Conservation (phyloP, 164 flowering plant genomes). For the Aristolochia contorta region DNA sequence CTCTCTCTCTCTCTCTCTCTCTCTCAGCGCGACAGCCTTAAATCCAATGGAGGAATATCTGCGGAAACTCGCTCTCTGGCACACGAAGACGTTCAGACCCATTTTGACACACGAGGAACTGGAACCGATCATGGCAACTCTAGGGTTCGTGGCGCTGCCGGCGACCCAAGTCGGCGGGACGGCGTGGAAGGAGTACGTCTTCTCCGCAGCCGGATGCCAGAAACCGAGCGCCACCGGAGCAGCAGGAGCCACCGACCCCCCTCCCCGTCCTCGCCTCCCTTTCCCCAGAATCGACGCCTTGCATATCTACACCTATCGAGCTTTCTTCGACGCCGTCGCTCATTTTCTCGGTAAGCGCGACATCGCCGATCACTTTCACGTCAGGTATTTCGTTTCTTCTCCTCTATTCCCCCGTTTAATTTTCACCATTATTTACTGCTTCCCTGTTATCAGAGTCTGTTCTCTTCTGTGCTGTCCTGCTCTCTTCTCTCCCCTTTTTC, state of each 20-base stretch:
- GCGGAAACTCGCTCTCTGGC: slow-evolving; percentile 54
- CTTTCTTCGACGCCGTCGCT: slow-evolving; percentile 50
- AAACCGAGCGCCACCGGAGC: not conserved
- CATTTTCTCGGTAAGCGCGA: slow-evolving; percentile 35
- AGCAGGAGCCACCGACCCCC: slow-evolving; percentile 9
- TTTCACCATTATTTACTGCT: not conserved
- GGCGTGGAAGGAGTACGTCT: slow-evolving; percentile 40
- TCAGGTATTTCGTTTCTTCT: slow-evolving; percentile 23
- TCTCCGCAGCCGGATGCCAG: slow-evolving; percentile 14
- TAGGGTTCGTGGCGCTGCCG: slow-evolving; percentile 39
- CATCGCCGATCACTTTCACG: slow-evolving; percentile 49
- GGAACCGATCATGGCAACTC: slow-evolving; percentile 47
- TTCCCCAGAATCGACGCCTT: slow-evolving; percentile 58
- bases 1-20: no score
- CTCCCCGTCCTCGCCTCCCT: slow-evolving; percentile 39
- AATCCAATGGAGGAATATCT: slow-evolving; percentile 28
- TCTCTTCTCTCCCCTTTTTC: no score
- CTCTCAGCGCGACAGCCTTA: no score
- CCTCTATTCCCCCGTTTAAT: not conserved
- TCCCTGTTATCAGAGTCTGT: not conserved
- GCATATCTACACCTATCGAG: slow-evolving; percentile 44
- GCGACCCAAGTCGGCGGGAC: slow-evolving; percentile 22
- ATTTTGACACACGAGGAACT: slow-evolving; percentile 61
- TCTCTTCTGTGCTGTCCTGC: not conserved
- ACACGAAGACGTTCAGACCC: slow-evolving; percentile 51